Conservation (phyloP, 1,139 yeast species). For the Saccharomycopsis hybrid region DNA sequence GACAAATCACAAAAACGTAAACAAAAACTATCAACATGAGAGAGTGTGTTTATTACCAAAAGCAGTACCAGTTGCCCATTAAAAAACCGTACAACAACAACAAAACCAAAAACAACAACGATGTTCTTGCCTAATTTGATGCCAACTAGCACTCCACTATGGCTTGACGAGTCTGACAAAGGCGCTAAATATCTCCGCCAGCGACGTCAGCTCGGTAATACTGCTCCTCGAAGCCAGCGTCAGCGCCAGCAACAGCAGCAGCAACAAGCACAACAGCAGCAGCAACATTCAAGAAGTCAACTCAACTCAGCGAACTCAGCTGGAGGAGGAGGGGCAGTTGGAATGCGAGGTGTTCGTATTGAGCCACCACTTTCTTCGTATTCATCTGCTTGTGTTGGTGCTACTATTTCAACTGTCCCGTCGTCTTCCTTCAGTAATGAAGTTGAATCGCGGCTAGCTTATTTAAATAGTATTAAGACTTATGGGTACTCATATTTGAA, state of each 20-base stretch:
- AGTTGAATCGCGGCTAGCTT: conserved; percentile 35
- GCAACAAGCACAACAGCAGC: conserved; percentile 21
- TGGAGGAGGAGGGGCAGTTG: background rate
- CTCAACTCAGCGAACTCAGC: too few relatives aligned
- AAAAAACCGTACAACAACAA: too few relatives aligned
- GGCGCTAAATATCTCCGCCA: conserved; percentile 15
- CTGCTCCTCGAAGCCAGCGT: background rate
- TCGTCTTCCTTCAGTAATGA: conserved; percentile 20
- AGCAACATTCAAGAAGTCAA: background rate
- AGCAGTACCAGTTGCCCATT: too few relatives aligned
- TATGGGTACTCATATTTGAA: conserved; percentile 44
- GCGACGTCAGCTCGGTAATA: conserved; percentile 4
- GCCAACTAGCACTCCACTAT: conserved; percentile 38
- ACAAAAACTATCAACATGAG: too few relatives aligned
- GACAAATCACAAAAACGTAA: too few relatives aligned
- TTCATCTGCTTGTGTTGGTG: conserved; percentile 47
- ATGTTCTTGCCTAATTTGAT: conserved; percentile 44
- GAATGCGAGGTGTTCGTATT: conserved; percentile 28
- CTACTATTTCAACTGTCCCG: conserved; percentile 29
- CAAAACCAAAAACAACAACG: too few relatives aligned
- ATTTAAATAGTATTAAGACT: conserved; percentile 37
- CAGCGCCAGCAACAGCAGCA: conserved; percentile 13
- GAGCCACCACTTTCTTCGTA: conserved; percentile 53
- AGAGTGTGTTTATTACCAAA: too few relatives aligned
- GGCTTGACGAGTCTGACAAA: conserved; percentile 29